Percentiles rank a stretch among this genome's conserved stretches.
These are phyloP conservation scores for Ruellia speciosa DNA, from an alignment of 305 asterid genomes.

Conservation along the genomic window DNA sequence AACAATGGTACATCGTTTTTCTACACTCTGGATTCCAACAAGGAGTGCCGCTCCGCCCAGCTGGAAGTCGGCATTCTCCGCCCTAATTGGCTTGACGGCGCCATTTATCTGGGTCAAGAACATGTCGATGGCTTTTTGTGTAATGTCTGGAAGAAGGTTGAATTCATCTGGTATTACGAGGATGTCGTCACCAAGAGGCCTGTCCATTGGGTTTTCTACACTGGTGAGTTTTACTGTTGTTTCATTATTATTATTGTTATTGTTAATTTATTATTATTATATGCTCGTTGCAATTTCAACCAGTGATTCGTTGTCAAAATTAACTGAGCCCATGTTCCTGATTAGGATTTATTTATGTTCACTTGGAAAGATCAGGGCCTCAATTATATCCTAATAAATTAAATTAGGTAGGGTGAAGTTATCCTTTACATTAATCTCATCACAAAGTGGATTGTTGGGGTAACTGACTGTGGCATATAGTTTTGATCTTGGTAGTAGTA, in stretches of 20 bases:
- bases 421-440: too few species aligned
- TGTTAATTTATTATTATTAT: neutral
- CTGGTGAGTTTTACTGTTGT: constrained; percentile 28
- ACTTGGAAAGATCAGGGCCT: too few species aligned
- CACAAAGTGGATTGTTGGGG: too few species aligned
- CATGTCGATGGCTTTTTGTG: constrained; percentile 54
- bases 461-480: too few species aligned
- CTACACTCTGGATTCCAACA: constrained; percentile 35
- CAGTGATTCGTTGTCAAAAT: too few species aligned
- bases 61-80: constrained; percentile 66
- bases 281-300: too few species aligned
- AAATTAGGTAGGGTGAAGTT: too few species aligned
- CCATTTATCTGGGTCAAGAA: constrained; percentile 65
- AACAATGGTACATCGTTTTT: constrained; percentile 53
- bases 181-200: constrained; percentile 67
- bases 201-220: constrained; percentile 72
- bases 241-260: neutral
- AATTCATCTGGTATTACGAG: constrained; percentile 71
- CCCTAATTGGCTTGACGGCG: constrained; percentile 83
- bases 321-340: too few species aligned
- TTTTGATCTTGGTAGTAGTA: too few species aligned
- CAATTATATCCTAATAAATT: too few species aligned
- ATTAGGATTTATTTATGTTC: too few species aligned
- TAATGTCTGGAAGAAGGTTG: constrained; percentile 67
- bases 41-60: constrained; percentile 36